These are phyloP conservation scores for Cladorrhinum sp. DNA, from an alignment of 2,329 filamentous ascomycete genomes.

Conservation along the genomic window DNA sequence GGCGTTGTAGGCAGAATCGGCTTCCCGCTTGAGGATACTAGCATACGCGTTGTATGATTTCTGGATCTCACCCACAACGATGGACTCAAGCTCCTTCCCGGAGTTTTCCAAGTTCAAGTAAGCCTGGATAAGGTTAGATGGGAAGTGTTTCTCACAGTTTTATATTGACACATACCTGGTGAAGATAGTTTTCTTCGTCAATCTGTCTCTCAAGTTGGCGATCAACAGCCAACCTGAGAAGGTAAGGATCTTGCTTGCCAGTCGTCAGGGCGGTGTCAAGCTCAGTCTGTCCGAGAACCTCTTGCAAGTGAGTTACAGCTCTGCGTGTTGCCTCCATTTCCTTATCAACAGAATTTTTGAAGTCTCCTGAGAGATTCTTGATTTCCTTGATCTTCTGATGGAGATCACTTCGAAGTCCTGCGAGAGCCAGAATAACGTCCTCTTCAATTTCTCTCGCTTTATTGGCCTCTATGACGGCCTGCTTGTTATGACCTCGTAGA, in stretches of 20 bases:
- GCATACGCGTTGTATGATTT: conserved; percentile 96
- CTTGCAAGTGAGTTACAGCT: conserved; percentile 76
- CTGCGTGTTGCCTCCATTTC: conserved; percentile 84
- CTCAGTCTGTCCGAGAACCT: conserved; percentile 75
- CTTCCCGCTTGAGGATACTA: conserved; percentile 85
- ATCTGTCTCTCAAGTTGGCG: conserved; percentile 88
- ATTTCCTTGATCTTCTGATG: conserved; percentile 99
- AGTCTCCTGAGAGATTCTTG: conserved; percentile 87
- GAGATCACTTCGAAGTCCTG: conserved; percentile 80
- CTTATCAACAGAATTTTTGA: conserved; percentile 94
- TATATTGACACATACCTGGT: conserved; percentile 61
- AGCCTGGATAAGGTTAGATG: conserved; percentile 54
- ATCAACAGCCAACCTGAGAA: conserved; percentile 82
- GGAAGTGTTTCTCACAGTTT: neutral
- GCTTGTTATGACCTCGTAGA: conserved; percentile 77
- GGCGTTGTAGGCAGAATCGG: conserved; percentile 73
- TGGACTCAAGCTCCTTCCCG: conserved; percentile 90
- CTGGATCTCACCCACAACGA: conserved; percentile 95
- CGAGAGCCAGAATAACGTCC: conserved; percentile 85
- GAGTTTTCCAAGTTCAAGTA: conserved; percentile 93
- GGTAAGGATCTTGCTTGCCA: conserved; percentile 88
- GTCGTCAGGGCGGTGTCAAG: conserved; percentile 70
- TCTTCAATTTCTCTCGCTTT: conserved; percentile 89
- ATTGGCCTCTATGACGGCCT: conserved; percentile 73
- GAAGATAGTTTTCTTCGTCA: conserved; percentile 95